phyloP scores from a whole-genome alignment of 1,284 basidiomycete species.

The Neolentinus lepideus region DNA sequence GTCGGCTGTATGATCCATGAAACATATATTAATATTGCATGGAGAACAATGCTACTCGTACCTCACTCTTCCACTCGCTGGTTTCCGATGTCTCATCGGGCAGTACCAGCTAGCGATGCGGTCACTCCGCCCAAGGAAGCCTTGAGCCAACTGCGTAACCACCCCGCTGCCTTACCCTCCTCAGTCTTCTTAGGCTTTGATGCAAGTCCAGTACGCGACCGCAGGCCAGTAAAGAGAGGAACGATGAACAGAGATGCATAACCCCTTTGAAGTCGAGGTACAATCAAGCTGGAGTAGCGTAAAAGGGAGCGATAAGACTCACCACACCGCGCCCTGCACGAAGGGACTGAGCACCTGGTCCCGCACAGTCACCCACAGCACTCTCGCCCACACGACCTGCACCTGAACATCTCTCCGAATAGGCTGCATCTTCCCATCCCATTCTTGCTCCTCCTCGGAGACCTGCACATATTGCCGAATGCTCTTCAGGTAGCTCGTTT shows the following conservation, averaged over 20 bases:
- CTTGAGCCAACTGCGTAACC: conserved; percentile 9
- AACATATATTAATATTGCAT: too few species aligned
- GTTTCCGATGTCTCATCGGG: not conserved
- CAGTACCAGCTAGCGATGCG: not conserved
- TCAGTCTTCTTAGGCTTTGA: not conserved
- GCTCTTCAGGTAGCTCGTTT: conserved; percentile 58
- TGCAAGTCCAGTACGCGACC: not conserved
- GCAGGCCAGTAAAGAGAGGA: conserved; percentile 6
- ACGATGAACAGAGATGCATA: conserved; percentile 10
- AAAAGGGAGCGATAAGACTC: conserved; percentile 11
- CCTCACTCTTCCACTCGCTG: not conserved
- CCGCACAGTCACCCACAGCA: conserved; percentile 55
- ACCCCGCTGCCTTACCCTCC: conserved; percentile 11
- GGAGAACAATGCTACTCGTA: too few species aligned
- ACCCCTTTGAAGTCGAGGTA: conserved; percentile 8
- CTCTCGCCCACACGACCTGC: conserved; percentile 48
- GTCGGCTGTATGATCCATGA: too few species aligned
- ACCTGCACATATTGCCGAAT: conserved; percentile 47
- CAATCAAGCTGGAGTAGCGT: not conserved
- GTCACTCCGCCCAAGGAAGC: not conserved
- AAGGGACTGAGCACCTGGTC: conserved; percentile 67
- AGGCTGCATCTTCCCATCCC: conserved; percentile 21
- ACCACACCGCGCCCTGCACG: conserved; percentile 68
- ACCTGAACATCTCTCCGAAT: conserved; percentile 15
- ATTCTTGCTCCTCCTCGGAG: conserved; percentile 17